Evolutionary conservation across 2,329 filamentous ascomycete genomes (phyloP), one percentile per base, ranked within the genome.

Genomic region (Emmonsia crescens): DNA sequence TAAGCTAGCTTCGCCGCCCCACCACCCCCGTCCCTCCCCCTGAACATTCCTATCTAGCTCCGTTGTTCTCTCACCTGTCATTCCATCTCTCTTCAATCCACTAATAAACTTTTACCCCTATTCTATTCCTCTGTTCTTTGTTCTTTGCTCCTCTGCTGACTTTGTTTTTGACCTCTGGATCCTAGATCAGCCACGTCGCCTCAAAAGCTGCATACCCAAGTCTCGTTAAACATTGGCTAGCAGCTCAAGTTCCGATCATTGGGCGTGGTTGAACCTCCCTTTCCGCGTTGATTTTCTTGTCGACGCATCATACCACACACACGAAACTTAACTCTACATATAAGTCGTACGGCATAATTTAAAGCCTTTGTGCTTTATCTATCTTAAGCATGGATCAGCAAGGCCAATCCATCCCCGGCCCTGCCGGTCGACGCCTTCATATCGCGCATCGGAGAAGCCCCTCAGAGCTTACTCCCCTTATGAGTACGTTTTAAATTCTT

Each of bases 391-490:
- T 57, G 55, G 55, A 57, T 44, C 55, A 57, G 27, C 55, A 85
- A 76, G 82, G 82, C 68, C 71, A 76, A 64, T 71, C 72, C 51
- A 69, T 74, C 63, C 76, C 79, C 72, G 90, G 89, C 68, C 88
- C 89, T 70, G 78, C 86, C 72, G 90, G 90, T 72, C 89, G 91
- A 72, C 86, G 89, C 73, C 83, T 96, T 74, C 91, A 96, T 79
- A 96, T 96, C 78, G 91, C 91, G 69, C 91, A 96, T 81, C 88
- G 91, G 71, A 86, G 91, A 75, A 96, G 90, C 78, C 91, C 91
- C 66, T 96, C 91, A 66, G 91, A 96, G 81, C 82, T 96, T 77
- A 96, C 91, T 61, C 91, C 91, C 64, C 80, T 96, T 76, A 93
- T 96, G 88, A 94, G 90, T 89, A 89, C 86, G 89, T 91, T 56